Evolutionary conservation across 106 monocot species (phyloP), one percentile per base, ranked within the genome.

Genomic region (Allium cepa): DNA sequence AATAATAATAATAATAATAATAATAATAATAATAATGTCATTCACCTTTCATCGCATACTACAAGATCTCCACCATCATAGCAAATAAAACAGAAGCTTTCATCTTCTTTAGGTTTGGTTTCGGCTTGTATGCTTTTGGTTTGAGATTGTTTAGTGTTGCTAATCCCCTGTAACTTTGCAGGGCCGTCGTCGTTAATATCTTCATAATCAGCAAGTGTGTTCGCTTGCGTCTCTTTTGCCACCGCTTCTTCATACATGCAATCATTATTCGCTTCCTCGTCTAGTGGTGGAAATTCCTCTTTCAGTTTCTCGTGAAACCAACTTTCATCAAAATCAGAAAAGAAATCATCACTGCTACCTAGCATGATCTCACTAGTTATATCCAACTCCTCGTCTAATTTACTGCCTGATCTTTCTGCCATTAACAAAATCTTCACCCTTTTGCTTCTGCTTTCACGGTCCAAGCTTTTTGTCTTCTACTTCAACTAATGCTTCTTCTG

Each of bases 61-160:
- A 86, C 86, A 56, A 86, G 79, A 17, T 86, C 79, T 55, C 86
- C 86, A 8, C 86, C 86, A 73, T 82, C 86, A 53, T 82, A 86
- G 56, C 86, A 86, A 61, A 86, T 86, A 56, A 86, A 86, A 70
- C 86, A 86, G 15, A 82, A 69, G 27, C 79, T 82, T 50, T 73
- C 86, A n/a, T 73, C 79, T 73, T 86, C 79, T 52, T 60, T 77
- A 45, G 11, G 77, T 48, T 28, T 57, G 22, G 63, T 47, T 60
- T 57, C 63, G 7, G 64, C 57, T 27, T 59, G 64, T 48, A 56
- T 45, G 17, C 45, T 71, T 61, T 46, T 67, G 36, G 28, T 59
- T 11, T 76, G 47, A 11, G 56, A 48, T 18, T 50, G 61, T 14
- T 55, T 36, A 49, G 76, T 74, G 12, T 75, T 69, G 12, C 76